phyloP scores from a whole-genome alignment of 208 protist genomes.

The Acanthamoeba castellanii region DNA sequence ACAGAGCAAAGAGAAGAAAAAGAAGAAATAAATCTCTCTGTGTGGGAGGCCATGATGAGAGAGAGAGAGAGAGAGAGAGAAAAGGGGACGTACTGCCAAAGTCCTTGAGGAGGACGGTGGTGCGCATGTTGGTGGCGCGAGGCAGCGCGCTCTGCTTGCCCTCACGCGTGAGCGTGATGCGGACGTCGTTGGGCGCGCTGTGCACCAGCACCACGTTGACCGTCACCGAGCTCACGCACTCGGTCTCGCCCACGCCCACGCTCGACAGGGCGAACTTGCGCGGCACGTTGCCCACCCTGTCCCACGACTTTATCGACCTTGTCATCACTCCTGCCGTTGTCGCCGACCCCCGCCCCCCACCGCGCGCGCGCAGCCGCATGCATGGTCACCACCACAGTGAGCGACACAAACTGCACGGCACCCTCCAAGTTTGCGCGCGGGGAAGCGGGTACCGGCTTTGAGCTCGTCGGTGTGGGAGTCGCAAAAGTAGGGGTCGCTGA shows the following conservation, averaged over 20 bases:
- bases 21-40: too few relatives aligned
- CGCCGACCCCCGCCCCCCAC: too few relatives aligned
- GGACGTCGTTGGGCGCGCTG: not conserved
- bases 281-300: not conserved
- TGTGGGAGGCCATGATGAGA: too few relatives aligned
- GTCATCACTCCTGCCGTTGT: not conserved
- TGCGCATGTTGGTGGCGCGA: slow-evolving; percentile 30
- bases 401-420: too few relatives aligned
- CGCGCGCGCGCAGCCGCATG: too few relatives aligned
- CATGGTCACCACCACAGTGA: too few relatives aligned
- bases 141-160: not conserved
- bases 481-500: slow-evolving; percentile 24
- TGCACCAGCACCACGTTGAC: slow-evolving; percentile 6
- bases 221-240: not conserved
- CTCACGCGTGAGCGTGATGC: not conserved
- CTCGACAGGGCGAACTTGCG: not conserved
- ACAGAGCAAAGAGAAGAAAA: too few relatives aligned
- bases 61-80: too few relatives aligned
- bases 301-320: not conserved
- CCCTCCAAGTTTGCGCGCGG: too few relatives aligned
- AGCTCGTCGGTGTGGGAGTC: slow-evolving; percentile 65
- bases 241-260: not conserved
- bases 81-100: too few relatives aligned
- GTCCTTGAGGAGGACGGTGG: not conserved
- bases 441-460: not conserved